These are phyloP conservation scores for Backusella tarrabulga DNA, from an alignment of 192 early-diverging fungal species.

Conservation along the genomic window DNA sequence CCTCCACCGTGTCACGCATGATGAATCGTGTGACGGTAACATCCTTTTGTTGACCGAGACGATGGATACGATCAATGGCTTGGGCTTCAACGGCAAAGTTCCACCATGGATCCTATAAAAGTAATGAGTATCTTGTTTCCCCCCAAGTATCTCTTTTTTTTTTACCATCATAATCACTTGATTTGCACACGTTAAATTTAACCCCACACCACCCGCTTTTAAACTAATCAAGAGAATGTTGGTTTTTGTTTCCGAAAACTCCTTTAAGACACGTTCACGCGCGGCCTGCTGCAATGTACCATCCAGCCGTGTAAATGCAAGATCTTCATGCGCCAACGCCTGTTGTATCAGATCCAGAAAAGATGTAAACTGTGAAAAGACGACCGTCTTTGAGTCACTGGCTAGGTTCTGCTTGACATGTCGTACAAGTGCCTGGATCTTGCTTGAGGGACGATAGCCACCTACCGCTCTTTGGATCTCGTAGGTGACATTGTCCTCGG, in stretches of 20 bases:
- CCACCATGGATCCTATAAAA: slow-evolving; percentile 69
- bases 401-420: slow-evolving; percentile 32
- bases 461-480: slow-evolving; percentile 26
- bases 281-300: slow-evolving; percentile 65
- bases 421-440: slow-evolving; percentile 47
- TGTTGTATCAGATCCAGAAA: slow-evolving; percentile 76
- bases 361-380: slow-evolving; percentile 93
- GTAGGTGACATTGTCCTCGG: not conserved
- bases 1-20: slow-evolving; percentile 47
- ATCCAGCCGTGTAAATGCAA: slow-evolving; percentile 74
- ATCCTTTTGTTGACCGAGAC: slow-evolving; percentile 69
- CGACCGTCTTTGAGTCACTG: slow-evolving; percentile 64
- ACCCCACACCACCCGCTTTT: slow-evolving; percentile 74
- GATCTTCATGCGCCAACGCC: slow-evolving; percentile 49
- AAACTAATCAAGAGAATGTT: slow-evolving; percentile 67
- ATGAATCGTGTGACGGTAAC: slow-evolving; percentile 35
- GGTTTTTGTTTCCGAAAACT: slow-evolving; percentile 38
- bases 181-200: slow-evolving; percentile 72
- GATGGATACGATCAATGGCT: slow-evolving; percentile 82
- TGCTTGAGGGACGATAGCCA: slow-evolving; percentile 37
- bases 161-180: slow-evolving; percentile 68
- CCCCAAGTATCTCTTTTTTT: too few relatives aligned
- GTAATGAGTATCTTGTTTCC: not conserved
- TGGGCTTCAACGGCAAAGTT: slow-evolving; percentile 77
- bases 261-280: slow-evolving; percentile 52